phyloP scores from a whole-genome alignment of 495 filamentous ascomycete species.

The Penicillium ochrochloron region DNA sequence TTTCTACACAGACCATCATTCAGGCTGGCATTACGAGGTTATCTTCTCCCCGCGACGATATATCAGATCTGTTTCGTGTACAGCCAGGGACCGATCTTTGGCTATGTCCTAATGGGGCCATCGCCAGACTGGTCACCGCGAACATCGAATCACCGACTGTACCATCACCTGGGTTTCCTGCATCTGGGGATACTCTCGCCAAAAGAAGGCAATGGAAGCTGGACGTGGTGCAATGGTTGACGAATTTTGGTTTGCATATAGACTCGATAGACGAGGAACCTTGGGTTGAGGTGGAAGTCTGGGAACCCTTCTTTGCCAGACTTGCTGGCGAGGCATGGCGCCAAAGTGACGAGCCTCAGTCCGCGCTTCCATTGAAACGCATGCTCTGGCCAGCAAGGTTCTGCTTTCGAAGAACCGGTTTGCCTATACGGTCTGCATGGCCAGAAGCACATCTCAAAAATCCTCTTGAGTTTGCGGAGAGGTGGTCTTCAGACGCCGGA shows the following conservation, averaged over 20 bases:
- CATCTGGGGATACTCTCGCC: constrained; percentile 16
- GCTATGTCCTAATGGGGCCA: constrained; percentile 54
- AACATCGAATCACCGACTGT: constrained; percentile 28
- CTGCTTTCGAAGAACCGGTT: constrained; percentile 46
- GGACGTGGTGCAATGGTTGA: constrained; percentile 47
- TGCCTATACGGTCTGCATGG: constrained; percentile 23
- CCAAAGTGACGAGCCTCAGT: constrained; percentile 39
- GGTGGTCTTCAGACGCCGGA: constrained; percentile 61
- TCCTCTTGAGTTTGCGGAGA: constrained; percentile 68
- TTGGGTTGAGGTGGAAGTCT: constrained; percentile 54
- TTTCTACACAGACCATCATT: constrained; percentile 44
- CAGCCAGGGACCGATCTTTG: constrained; percentile 49
- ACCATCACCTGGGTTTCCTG: constrained; percentile 30
- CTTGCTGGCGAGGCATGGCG: constrained; percentile 46
- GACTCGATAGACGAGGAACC: constrained; percentile 41
- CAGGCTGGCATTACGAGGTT: constrained; percentile 47
- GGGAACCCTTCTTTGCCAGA: constrained; percentile 51
- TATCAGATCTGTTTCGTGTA: constrained; percentile 24
- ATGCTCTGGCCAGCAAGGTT: constrained; percentile 55
- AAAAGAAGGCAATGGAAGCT: constrained; percentile 45
- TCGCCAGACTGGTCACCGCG: constrained; percentile 47
- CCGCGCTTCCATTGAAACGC: constrained; percentile 48
- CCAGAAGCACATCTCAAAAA: constrained; percentile 43
- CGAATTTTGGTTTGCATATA: constrained; percentile 44
- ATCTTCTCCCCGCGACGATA: constrained; percentile 28